These are phyloP conservation scores for Botrytis galanthina DNA, from an alignment of 2,329 filamentous ascomycete species.

Conservation along the genomic window DNA sequence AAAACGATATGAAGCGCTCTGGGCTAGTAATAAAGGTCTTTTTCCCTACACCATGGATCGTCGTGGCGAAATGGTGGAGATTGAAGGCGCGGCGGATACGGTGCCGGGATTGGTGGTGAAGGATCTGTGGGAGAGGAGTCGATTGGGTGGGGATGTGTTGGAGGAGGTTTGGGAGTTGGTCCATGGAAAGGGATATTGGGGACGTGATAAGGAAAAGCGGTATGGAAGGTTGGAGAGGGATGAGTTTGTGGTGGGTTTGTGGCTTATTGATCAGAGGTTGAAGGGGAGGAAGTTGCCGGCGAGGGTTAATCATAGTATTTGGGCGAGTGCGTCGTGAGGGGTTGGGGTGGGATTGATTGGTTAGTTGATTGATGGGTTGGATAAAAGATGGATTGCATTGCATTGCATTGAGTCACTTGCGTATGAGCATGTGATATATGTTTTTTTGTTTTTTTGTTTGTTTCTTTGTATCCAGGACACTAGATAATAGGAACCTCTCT, in stretches of 20 bases:
- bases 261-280: constrained; percentile 79
- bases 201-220: constrained; percentile 49
- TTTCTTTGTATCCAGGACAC: neutral
- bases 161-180: constrained; percentile 76
- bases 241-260: constrained; percentile 81
- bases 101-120: constrained; percentile 44
- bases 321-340: constrained; percentile 61
- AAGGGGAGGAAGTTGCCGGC: constrained; percentile 74
- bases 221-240: constrained; percentile 59
- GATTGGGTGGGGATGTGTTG: constrained; percentile 65
- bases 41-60: constrained; percentile 67
- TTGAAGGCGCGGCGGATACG: constrained; percentile 62
- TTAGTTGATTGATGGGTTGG: neutral
- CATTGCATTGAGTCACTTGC: neutral
- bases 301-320: constrained; percentile 70
- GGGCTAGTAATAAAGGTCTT: constrained; percentile 75
- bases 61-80: constrained; percentile 64
- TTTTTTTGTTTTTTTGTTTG: neutral
- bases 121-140: constrained; percentile 72
- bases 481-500: neutral
- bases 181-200: constrained; percentile 53
- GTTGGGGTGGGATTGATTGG: constrained; percentile 32
- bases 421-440: neutral
- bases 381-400: neutral
- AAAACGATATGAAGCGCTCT: constrained; percentile 80